These are phyloP conservation scores for Nannochloris sp. DNA, from an alignment of 139 green algal species.

Conservation along the genomic window DNA sequence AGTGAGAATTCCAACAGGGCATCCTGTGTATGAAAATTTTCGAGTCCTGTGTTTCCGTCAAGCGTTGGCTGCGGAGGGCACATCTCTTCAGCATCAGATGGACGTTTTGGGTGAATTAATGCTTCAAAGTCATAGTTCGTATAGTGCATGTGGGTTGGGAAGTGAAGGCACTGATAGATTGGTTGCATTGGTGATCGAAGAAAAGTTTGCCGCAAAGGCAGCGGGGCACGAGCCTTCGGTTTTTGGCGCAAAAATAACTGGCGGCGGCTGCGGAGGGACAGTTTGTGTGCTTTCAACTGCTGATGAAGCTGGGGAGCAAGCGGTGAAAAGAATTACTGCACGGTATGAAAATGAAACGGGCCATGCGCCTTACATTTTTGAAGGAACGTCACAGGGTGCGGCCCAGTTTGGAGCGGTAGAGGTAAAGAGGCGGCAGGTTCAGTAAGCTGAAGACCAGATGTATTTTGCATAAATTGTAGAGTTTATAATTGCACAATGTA, in stretches of 20 bases:
- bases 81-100: slow-evolving; percentile 14
- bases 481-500: background rate
- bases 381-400: slow-evolving; percentile 23
- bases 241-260: slow-evolving; percentile 92
- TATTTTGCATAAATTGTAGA: background rate
- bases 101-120: slow-evolving; percentile 84
- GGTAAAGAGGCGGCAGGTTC: background rate
- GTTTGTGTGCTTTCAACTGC: slow-evolving; percentile 33
- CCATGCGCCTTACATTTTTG: slow-evolving; percentile 26
- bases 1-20: slow-evolving; percentile 49
- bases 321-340: slow-evolving; percentile 24
- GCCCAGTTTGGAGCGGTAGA: slow-evolving; percentile 21
- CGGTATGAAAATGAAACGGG: slow-evolving; percentile 22
- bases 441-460: background rate
- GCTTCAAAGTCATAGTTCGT: slow-evolving; percentile 69
- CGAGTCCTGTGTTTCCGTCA: slow-evolving; percentile 62
- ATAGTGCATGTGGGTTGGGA: slow-evolving; percentile 60
- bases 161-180: slow-evolving; percentile 56
- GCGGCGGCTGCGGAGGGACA: slow-evolving; percentile 78
- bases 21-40: slow-evolving; percentile 80
- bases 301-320: slow-evolving; percentile 6
- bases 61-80: slow-evolving; percentile 21
- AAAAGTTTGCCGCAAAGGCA: slow-evolving; percentile 21
- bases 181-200: slow-evolving; percentile 56
- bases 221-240: slow-evolving; percentile 31